Evolutionary conservation across 2,329 filamentous ascomycete species (phyloP).

Genomic region (Stemphylium lycopersici): DNA sequence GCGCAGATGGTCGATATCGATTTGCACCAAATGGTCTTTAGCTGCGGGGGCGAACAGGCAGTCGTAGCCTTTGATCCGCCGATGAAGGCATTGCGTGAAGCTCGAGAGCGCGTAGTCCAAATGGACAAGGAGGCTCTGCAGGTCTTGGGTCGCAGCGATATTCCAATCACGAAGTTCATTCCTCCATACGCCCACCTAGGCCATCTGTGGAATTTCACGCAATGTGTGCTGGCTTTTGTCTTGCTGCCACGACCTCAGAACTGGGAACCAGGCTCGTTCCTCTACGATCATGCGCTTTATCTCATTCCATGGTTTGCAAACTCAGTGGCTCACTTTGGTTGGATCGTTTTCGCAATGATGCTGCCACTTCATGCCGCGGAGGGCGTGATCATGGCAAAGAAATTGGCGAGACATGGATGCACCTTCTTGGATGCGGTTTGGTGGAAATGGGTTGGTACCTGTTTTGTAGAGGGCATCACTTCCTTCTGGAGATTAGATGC

Average conservation of each 20-base stretch:
- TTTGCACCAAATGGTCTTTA: constrained; percentile 67
- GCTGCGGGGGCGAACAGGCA: constrained; percentile 57
- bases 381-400: constrained; percentile 55
- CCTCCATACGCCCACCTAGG: constrained; percentile 54
- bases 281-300: constrained; percentile 53
- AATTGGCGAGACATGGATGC: constrained; percentile 60
- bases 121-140: constrained; percentile 69
- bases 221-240: constrained; percentile 45
- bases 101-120: constrained; percentile 72
- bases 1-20: constrained; percentile 71
- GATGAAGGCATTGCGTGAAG: constrained; percentile 70
- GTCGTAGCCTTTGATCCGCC: constrained; percentile 71
- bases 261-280: constrained; percentile 41
- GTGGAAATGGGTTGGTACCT: constrained; percentile 61
- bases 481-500: constrained; percentile 51
- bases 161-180: constrained; percentile 60
- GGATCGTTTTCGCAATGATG: constrained; percentile 64
- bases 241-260: constrained; percentile 37
- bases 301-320: constrained; percentile 61
- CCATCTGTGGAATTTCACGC: constrained; percentile 61
- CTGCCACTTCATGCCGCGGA: constrained; percentile 71
- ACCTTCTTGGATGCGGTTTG: constrained; percentile 56
- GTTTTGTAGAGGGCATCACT: constrained; percentile 61
- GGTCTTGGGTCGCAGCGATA: constrained; percentile 65
- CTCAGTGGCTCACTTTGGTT: constrained; percentile 65